phyloP scores from a whole-genome alignment of 108 stramenopile species.

The Skeletonema costatum region DNA sequence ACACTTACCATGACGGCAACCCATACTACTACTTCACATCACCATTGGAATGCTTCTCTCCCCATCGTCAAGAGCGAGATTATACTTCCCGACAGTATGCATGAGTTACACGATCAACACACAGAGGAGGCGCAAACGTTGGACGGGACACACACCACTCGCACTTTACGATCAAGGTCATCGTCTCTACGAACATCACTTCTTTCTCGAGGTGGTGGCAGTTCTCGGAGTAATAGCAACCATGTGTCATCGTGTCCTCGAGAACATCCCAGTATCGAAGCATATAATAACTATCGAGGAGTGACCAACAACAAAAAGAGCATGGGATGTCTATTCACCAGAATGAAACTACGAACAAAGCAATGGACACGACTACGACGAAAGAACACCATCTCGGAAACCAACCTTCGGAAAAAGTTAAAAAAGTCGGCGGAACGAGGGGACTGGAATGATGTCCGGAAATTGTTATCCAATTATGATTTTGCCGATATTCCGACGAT shows the following conservation, averaged over 20 bases:
- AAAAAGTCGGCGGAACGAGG: constrained; percentile 16
- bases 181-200: background rate
- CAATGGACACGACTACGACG: background rate
- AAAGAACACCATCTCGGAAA: constrained; percentile 4
- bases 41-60: background rate
- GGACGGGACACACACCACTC: background rate
- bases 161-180: background rate
- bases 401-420: constrained; percentile 29
- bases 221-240: background rate
- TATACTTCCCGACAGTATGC: background rate
- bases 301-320: background rate
- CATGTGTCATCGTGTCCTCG: background rate
- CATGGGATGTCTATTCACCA: background rate
- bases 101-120: background rate
- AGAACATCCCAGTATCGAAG: background rate
- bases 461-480: constrained; percentile 19
- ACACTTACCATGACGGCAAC: too few species aligned
- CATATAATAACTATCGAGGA: background rate
- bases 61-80: background rate
- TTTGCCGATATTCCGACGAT: constrained; percentile 8
- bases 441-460: constrained; percentile 23
- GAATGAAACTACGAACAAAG: background rate
- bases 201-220: background rate
- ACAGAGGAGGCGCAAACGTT: background rate
- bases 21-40: too few species aligned